phyloP scores from a whole-genome alignment of 108 stramenopile genomes.

The Skeletonema marinoi region DNA sequence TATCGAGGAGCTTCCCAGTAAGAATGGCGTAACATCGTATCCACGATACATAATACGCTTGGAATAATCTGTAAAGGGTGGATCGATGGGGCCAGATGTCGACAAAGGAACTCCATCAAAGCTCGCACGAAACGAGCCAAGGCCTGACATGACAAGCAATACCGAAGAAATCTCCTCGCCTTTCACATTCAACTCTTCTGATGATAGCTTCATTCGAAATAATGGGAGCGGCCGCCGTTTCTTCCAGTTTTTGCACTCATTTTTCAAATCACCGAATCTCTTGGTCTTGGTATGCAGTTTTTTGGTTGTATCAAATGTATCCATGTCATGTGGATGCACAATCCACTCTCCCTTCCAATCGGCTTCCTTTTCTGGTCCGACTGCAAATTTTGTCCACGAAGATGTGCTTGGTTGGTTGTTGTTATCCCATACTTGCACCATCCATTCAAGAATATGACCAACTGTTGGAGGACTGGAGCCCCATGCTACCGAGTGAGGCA shows the following conservation, averaged over 20 bases:
- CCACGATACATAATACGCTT: constrained; percentile 42
- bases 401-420: constrained; percentile 2
- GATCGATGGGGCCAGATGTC: constrained; percentile 43
- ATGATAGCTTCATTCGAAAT: constrained; percentile 8
- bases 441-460: constrained; percentile 31
- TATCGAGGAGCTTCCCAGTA: not conserved
- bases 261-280: no score
- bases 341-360: constrained; percentile 44
- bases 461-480: not conserved
- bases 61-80: constrained; percentile 48
- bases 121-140: constrained; percentile 42
- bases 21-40: constrained; percentile 36
- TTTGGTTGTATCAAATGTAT: constrained; percentile 3
- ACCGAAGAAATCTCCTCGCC: constrained; percentile 18
- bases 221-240: constrained; percentile 22
- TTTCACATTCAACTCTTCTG: not conserved
- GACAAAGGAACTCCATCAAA: constrained; percentile 47
- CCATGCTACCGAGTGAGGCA: not conserved
- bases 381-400: constrained; percentile 19
- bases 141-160: constrained; percentile 39
- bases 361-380: constrained; percentile 16
- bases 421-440: constrained; percentile 11
- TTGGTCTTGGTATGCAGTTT: no score
- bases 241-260: constrained; percentile 22
- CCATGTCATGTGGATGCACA: constrained; percentile 33